A percentile compares a stretch with the other conserved stretches of the same genome.
Conservation (phyloP, 352 stramenopile species). For the Phytopythium chamaehyphon region DNA sequence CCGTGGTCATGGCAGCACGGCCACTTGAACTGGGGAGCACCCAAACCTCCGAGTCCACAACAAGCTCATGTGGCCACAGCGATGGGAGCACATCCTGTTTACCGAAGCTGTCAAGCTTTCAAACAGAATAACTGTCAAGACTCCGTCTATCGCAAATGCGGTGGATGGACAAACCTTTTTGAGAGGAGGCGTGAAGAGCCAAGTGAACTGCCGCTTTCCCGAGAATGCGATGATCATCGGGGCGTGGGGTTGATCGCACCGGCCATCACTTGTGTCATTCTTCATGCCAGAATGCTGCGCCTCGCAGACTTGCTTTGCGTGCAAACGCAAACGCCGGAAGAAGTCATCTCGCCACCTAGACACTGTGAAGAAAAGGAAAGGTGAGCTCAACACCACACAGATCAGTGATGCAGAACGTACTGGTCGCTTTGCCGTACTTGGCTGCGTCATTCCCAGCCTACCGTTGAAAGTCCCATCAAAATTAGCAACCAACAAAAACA, state of each 20-base stretch:
- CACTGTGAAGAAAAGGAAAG: conserved; percentile 49
- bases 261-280: neutral
- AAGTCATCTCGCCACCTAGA: conserved; percentile 54
- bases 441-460: conserved; percentile 83
- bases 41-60: conserved; percentile 67
- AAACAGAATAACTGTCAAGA: neutral
- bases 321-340: conserved; percentile 48
- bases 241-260: conserved; percentile 39
- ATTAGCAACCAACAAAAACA: neutral
- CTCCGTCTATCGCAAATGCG: neutral
- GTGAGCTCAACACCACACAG: neutral
- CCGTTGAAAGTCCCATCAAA: neutral
- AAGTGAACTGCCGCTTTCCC: conserved; percentile 85
- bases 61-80: conserved; percentile 64
- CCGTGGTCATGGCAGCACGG: conserved; percentile 74
- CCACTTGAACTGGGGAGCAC: conserved; percentile 83
- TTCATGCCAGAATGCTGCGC: conserved; percentile 19
- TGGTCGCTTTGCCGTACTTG: conserved; percentile 67
- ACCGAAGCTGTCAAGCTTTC: conserved; percentile 50
- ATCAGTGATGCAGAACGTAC: conserved; percentile 25
- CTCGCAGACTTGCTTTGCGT: conserved; percentile 48
- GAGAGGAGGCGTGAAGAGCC: conserved; percentile 68
- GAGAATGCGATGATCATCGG: conserved; percentile 82
- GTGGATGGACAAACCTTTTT: conserved; percentile 27
- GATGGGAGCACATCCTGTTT: conserved; percentile 51